Evolutionary conservation across 441 rosid species (phyloP).

Genomic region (Erodium trifolium): DNA sequence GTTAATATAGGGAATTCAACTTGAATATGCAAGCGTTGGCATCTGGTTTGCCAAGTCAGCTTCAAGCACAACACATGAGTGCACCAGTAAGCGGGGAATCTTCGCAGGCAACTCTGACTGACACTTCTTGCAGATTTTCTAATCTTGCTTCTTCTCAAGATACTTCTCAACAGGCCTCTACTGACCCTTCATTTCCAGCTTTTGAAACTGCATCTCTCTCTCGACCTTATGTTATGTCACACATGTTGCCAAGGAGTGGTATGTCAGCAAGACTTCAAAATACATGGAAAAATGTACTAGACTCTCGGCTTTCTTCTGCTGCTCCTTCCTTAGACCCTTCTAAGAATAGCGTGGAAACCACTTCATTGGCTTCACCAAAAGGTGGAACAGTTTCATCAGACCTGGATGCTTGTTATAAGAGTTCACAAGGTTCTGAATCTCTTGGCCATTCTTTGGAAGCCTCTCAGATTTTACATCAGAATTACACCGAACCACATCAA

Average conservation of each 20-base stretch:
- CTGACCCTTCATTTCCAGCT: constrained; percentile 34
- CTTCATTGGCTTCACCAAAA: constrained; percentile 27
- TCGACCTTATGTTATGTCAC: constrained; percentile 29
- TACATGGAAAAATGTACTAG: constrained; percentile 33
- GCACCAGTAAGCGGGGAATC: constrained; percentile 31
- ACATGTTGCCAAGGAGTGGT: constrained; percentile 31
- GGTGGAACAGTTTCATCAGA: constrained; percentile 31
- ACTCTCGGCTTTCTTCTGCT: constrained; percentile 33
- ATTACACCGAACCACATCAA: constrained; percentile 37
- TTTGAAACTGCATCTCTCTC: constrained; percentile 33
- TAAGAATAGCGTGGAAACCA: constrained; percentile 30
- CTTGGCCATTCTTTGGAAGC: constrained; percentile 43
- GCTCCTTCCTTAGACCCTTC: constrained; percentile 27
- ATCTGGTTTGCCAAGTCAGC: constrained; percentile 37
- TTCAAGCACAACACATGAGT: constrained; percentile 34
- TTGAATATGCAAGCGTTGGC: constrained; percentile 29
- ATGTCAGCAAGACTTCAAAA: constrained; percentile 31
- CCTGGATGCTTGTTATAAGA: constrained; percentile 25
- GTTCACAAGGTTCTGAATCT: constrained; percentile 30
- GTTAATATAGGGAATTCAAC: background rate
- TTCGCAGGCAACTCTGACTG: constrained; percentile 16
- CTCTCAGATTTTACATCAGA: constrained; percentile 31
- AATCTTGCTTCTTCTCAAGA: too few species aligned
- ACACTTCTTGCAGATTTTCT: too few species aligned
- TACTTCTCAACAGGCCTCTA: background rate